Conservation (phyloP, 257 asterid species). For the Jacaranda mimosifolia region DNA sequence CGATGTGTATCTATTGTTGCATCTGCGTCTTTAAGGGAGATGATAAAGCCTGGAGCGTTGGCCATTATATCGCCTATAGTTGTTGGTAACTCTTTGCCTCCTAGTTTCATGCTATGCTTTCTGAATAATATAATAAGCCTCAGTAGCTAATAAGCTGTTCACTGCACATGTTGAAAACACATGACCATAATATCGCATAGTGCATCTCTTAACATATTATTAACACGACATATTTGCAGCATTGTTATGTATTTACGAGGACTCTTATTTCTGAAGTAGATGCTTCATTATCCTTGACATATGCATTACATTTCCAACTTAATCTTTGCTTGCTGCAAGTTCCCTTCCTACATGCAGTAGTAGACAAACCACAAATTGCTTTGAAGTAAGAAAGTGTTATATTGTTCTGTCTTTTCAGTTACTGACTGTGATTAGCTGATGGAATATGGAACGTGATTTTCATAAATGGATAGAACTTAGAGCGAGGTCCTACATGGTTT, state of each 20-base stretch:
- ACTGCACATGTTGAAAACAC: no score
- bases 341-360: not conserved
- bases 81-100: slow-evolving; percentile 65
- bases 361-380: not conserved
- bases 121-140: not conserved
- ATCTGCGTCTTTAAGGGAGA: slow-evolving; percentile 96
- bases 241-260: not conserved
- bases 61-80: slow-evolving; percentile 93
- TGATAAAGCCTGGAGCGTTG: slow-evolving; percentile 98
- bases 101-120: slow-evolving; percentile 14
- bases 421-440: not conserved
- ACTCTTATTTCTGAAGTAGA: slow-evolving; percentile 11
- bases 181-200: not conserved
- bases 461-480: not conserved
- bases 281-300: not conserved
- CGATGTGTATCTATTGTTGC: slow-evolving; percentile 99
- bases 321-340: not conserved
- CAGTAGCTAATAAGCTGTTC: not conserved
- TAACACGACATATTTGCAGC: slow-evolving; percentile 11
- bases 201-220: slow-evolving; percentile 9
- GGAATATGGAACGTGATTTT: not conserved
- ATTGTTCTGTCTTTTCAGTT: not conserved
- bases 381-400: not conserved
- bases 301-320: not conserved
- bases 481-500: not conserved